Base-by-base conservation (phyloP, 1,139 yeast genomes). In the Debaryomycetaceae sp. region DNA sequence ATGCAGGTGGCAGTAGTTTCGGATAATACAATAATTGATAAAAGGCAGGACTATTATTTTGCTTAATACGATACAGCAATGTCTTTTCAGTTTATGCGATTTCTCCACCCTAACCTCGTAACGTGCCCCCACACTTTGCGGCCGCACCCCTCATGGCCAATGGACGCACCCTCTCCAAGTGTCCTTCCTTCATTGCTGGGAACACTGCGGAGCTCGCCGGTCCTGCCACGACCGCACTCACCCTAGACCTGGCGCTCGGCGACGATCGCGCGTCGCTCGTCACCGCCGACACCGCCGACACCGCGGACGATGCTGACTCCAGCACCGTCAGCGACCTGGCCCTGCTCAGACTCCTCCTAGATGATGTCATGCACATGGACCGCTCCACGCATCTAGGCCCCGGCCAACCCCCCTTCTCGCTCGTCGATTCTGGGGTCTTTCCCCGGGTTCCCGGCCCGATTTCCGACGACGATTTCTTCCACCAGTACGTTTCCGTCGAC, bases 401-500 rank as follows among this genome's bases (percentile, higher is more conserved):
- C 20, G 6, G 6, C 8, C 6, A 18, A 6, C 20, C 20, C 10
- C 20, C 6, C 20, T 18, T 10, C 8, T 18, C 20, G 10, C 10
- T 7, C 20, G 20, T 18, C 20, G 20, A 18, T 18, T 18, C 10
- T 6, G 20, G 20, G 10, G 10, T 18, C 8, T 26, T 21, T 22
- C 14, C 13, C 7, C 24, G 14, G 7, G 20, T 18, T n/a, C 7
- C 8, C 26, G 25, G 26, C 34, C n/a, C 19, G 16, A 18, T 20
- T 16, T 28, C 27, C 6, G 28, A 39, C 22, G 33, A 37, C 2
- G 40, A 39, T 2, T 52, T 43, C 32, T 47, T 31, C 22, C 25
- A 33, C 4, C 30, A 27, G 16, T 33, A 29, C 27, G 33, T 41
- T 11, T 21, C 30, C 19, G 30, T 40, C 6, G 54, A 52, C 16